Evolutionary conservation across 2,329 filamentous ascomycete species (phyloP), one percentile per base, ranked within the genome.

Genomic region (Sporothrix pallida): DNA sequence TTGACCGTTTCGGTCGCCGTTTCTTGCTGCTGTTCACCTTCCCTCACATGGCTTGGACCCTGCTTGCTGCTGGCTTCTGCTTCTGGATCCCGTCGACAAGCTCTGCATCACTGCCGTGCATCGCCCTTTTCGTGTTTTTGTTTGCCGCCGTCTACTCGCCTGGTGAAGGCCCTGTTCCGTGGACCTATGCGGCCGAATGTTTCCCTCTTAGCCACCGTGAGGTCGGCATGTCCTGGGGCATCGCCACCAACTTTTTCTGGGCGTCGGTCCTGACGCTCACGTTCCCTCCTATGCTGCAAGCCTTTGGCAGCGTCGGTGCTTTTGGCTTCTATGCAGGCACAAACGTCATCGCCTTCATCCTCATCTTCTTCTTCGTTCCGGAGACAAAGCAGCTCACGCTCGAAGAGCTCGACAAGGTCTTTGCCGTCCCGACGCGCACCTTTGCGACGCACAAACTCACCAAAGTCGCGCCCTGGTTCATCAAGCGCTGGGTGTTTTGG

Each of bases 141-240:
- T 80, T 80, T 52, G 74, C 75, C 37, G 77, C 77, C 37, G 78
- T 78, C 63, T 80, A 80, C 74, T 80, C 79, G 2, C 79, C 79
- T 5, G 79, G 87, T 1, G 91, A 93, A 81, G 91, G 90, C 0
- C 88, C 88, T 10, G 90, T 93, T 13, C 90, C 90, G 0, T 93
- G 90, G 78, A 88, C 88, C 0, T 93, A 92, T 81, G 87, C 86
- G 3, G 90, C 91, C 68, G 91, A 93, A 79, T 89, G 92, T 1
- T 93, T 91, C 79, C 91, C 91, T 0, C 85, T 93, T 1, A 91
- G 89, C 0, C 90, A 93, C 79, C 87, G 91, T 78, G 91, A 93
- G 78, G 86, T 92, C 37, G 91, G 91, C 73, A 93, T 93, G 76
- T 75, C 74, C 4, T 75, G 74, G 74, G 74, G 62, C 31, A 70